These are phyloP conservation scores for Coffea canephora DNA, from an alignment of 257 asterid species.

Conservation along the genomic window DNA sequence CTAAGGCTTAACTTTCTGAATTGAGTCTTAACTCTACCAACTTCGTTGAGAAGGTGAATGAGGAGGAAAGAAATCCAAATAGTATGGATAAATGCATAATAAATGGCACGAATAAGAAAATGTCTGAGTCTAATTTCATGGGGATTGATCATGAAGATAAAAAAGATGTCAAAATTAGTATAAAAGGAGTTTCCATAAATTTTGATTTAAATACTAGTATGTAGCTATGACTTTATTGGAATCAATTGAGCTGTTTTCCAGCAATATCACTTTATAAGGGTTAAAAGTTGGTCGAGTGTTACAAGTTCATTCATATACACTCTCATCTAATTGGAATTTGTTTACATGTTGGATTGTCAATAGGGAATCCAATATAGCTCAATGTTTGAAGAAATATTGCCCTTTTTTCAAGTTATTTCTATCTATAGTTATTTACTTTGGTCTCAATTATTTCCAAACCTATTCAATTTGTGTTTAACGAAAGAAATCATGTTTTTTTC, in stretches of 20 bases:
- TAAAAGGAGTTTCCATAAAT: slow-evolving; percentile 47
- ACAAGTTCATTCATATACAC: neutral
- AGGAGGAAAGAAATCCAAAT: slow-evolving; percentile 33
- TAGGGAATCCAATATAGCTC: no score
- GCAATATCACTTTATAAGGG: slow-evolving; percentile 26
- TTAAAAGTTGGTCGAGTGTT: slow-evolving; percentile 9
- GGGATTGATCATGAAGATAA: slow-evolving; percentile 26
- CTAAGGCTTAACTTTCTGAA: slow-evolving; percentile 56
- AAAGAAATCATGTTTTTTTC: no score
- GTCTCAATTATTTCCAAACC: no score
- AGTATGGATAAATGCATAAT: slow-evolving; percentile 24
- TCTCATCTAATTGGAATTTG: no score
- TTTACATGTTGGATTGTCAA: no score
- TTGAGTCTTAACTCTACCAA: slow-evolving; percentile 69
- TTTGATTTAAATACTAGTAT: slow-evolving; percentile 61
- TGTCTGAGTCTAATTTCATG: slow-evolving; percentile 24
- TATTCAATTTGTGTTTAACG: no score
- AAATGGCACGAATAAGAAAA: slow-evolving; percentile 19
- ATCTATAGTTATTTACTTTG: no score
- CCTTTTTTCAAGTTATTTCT: no score
- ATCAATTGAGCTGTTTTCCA: slow-evolving; percentile 23
- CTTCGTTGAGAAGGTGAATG: slow-evolving; percentile 60
- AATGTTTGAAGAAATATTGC: no score
- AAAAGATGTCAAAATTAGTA: slow-evolving; percentile 36
- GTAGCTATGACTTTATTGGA: slow-evolving; percentile 63